phyloP scores from a whole-genome alignment of 116 monocot species.

The Zostera marina region DNA sequence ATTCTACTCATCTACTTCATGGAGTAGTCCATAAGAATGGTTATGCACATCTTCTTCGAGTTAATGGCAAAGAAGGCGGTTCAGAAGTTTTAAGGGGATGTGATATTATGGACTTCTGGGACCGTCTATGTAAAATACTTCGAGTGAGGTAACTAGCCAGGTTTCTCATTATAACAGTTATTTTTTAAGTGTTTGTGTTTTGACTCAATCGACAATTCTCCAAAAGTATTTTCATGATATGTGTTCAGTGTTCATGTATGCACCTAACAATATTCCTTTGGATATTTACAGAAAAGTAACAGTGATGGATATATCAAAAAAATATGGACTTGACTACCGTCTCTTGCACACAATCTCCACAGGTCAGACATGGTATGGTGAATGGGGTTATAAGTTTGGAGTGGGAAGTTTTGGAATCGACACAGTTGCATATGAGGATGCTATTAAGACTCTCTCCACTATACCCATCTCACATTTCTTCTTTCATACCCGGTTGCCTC shows the following conservation, averaged over 20 bases:
- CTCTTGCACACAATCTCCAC: slow-evolving; percentile 48
- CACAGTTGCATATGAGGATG: slow-evolving; percentile 32
- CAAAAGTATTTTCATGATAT: background rate
- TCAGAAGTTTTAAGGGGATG: slow-evolving; percentile 49
- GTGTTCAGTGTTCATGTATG: background rate
- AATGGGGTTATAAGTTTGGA: slow-evolving; percentile 83
- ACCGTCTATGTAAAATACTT: slow-evolving; percentile 65
- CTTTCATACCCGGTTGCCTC: slow-evolving; percentile 16
- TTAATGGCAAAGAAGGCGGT: slow-evolving; percentile 76
- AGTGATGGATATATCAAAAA: slow-evolving; percentile 89
- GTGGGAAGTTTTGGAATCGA: slow-evolving; percentile 65
- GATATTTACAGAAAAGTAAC: slow-evolving; percentile 46
- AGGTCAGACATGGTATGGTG: slow-evolving; percentile 80
- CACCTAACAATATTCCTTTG: slow-evolving; percentile 7
- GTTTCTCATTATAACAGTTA: background rate
- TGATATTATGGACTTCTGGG: slow-evolving; percentile 88
- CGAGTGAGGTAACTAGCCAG: slow-evolving; percentile 36
- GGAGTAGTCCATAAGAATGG: slow-evolving; percentile 85
- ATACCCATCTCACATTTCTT: slow-evolving; percentile 41
- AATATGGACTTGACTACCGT: slow-evolving; percentile 71
- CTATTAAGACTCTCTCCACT: slow-evolving; percentile 36
- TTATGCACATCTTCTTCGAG: slow-evolving; percentile 73
- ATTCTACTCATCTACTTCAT: slow-evolving; percentile 65
- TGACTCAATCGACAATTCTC: too few relatives aligned
- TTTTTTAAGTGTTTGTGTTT: background rate